Conservation (phyloP, 371 early-diverging fungal genomes). For the Rhizopus sp. region DNA sequence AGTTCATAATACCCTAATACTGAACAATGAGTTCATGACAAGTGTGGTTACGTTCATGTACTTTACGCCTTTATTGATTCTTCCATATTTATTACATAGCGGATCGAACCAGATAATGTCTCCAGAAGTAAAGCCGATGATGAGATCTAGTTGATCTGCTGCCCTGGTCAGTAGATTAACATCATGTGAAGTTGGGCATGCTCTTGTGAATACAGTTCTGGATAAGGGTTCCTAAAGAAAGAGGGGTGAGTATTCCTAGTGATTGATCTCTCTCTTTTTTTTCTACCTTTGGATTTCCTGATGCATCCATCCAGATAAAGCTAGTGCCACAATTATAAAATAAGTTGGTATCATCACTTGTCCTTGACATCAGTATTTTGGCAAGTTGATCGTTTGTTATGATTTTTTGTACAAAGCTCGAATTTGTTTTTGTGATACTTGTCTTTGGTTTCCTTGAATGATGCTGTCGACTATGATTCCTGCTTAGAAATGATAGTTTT, state of each 20-base stretch:
- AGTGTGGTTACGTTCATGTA: no score
- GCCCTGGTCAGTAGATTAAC: constrained; percentile 80
- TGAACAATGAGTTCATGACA: neutral
- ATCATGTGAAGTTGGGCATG: constrained; percentile 88
- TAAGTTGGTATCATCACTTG: constrained; percentile 74
- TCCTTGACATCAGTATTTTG: constrained; percentile 70
- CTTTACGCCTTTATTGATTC: constrained; percentile 54
- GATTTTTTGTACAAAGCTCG: constrained; percentile 82
- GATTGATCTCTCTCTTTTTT: neutral
- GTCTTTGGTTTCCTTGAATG: constrained; percentile 50
- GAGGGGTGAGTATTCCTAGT: constrained; percentile 1
- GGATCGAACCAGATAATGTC: constrained; percentile 88
- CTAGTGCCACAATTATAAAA: constrained; percentile 83
- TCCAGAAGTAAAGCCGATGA: constrained; percentile 85
- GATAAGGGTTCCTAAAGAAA: constrained; percentile 75
- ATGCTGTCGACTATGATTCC: constrained; percentile 23
- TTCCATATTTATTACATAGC: constrained; percentile 70
- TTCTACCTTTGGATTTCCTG: constrained; percentile 63
- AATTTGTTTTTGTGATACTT: constrained; percentile 65
- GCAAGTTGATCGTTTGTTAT: constrained; percentile 82
- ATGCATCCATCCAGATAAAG: constrained; percentile 80
- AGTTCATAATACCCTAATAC: constrained; percentile 69
- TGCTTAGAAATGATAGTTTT: constrained; percentile 36
- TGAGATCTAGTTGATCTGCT: constrained; percentile 72
- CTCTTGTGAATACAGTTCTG: constrained; percentile 75